Conservation (phyloP, 106 monocot genomes). For the Allium fistulosum region DNA sequence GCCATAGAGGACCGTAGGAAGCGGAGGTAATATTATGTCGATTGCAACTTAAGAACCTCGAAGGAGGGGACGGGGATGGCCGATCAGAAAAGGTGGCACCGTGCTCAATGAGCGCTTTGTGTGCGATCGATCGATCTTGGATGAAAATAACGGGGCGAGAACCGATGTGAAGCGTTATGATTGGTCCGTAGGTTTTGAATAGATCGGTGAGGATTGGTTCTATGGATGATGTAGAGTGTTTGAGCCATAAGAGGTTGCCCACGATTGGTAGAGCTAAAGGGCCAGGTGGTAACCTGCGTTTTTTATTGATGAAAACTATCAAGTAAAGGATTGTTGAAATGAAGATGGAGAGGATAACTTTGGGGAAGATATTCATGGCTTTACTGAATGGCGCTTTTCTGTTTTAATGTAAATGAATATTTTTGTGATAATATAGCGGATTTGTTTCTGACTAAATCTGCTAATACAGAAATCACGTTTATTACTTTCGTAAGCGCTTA, state of each 20-base stretch:
- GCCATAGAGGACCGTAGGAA: slow-evolving; percentile 40
- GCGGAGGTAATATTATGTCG: slow-evolving; percentile 23
- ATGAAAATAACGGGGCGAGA: slow-evolving; percentile 13
- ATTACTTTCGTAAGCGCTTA: too few species aligned
- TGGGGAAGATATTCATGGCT: too few species aligned
- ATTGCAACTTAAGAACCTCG: slow-evolving; percentile 8
- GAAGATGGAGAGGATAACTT: too few species aligned
- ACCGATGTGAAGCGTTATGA: slow-evolving; percentile 22
- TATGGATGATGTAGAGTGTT: not conserved
- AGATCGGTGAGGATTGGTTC: not conserved
- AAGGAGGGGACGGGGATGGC: not conserved
- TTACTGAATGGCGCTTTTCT: too few species aligned
- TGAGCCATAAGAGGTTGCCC: slow-evolving; percentile 18
- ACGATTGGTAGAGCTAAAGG: slow-evolving; percentile 4
- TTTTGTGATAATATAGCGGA: too few species aligned
- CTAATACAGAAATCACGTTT: too few species aligned
- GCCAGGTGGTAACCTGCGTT: slow-evolving; percentile 13
- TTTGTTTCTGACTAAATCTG: too few species aligned
- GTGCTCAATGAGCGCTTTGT: slow-evolving; percentile 13
- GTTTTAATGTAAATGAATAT: too few species aligned
- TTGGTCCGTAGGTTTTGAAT: slow-evolving; percentile 12
- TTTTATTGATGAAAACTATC: not conserved
- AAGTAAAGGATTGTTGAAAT: too few species aligned
- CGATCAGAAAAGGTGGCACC: slow-evolving; percentile 20
- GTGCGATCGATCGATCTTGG: slow-evolving; percentile 16